These are phyloP conservation scores for Anthostomella pinea DNA, from an alignment of 2,329 filamentous ascomycete genomes.

Conservation along the genomic window DNA sequence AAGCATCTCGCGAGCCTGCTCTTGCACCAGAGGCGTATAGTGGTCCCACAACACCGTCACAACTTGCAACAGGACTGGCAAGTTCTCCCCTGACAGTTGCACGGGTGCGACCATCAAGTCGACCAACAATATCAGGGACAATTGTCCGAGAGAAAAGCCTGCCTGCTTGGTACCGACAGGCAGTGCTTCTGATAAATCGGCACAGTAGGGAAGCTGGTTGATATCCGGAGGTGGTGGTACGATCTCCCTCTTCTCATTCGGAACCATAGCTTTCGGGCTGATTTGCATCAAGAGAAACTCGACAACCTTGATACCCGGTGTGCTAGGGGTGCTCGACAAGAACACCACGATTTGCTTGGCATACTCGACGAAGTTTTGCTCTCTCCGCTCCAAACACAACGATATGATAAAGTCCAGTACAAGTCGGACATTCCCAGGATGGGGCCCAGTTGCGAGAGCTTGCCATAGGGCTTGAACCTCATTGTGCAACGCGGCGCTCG, in stretches of 20 bases:
- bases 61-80: slow-evolving; percentile 85
- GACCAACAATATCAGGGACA: slow-evolving; percentile 89
- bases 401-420: slow-evolving; percentile 96
- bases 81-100: slow-evolving; percentile 71
- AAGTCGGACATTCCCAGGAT: slow-evolving; percentile 89
- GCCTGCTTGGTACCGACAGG: slow-evolving; percentile 89
- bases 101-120: slow-evolving; percentile 94
- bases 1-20: slow-evolving; percentile 95
- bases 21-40: slow-evolving; percentile 90
- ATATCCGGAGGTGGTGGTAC: slow-evolving; percentile 70
- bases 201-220: slow-evolving; percentile 78
- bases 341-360: slow-evolving; percentile 98
- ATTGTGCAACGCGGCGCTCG: slow-evolving; percentile 83
- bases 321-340: slow-evolving; percentile 72
- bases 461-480: slow-evolving; percentile 98
- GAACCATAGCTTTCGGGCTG: slow-evolving; percentile 94
- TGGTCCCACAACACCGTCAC: slow-evolving; percentile 96
- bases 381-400: slow-evolving; percentile 85
- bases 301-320: slow-evolving; percentile 83
- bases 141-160: slow-evolving; percentile 86
- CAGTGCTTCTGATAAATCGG: slow-evolving; percentile 74
- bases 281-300: slow-evolving; percentile 92
- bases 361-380: slow-evolving; percentile 97
- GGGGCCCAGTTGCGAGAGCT: slow-evolving; percentile 86
- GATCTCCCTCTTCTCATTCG: slow-evolving; percentile 73